These are phyloP conservation scores for Rhodotorula taiwanensis DNA, from an alignment of 768 basidiomycete genomes.

Conservation along the genomic window DNA sequence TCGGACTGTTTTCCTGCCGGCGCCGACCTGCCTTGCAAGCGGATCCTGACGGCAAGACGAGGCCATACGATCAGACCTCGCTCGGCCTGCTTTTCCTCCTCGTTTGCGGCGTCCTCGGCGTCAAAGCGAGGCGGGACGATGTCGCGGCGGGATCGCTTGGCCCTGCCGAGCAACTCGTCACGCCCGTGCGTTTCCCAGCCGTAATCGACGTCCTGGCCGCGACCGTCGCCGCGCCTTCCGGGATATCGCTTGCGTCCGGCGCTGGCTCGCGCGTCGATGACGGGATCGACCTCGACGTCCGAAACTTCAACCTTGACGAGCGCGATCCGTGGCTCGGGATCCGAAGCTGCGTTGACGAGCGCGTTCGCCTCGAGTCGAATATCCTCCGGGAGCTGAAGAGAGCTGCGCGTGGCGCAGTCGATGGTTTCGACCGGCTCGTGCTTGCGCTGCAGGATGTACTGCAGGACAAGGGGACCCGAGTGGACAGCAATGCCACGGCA, in stretches of 20 bases:
- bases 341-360: constrained; percentile 11
- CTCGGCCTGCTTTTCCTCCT: constrained; percentile 4
- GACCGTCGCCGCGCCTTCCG: neutral
- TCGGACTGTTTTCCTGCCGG: constrained; percentile 8
- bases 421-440: constrained; percentile 23
- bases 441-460: constrained; percentile 51
- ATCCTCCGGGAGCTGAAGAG: constrained; percentile 43
- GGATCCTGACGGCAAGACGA: constrained; percentile 9
- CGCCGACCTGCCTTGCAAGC: constrained; percentile 7
- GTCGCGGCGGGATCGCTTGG: constrained; percentile 11
- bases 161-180: constrained; percentile 10
- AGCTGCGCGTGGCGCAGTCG: constrained; percentile 36
- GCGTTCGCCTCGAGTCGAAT: constrained; percentile 43
- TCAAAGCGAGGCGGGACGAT: constrained; percentile 7
- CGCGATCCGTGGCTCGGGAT: neutral
- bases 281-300: constrained; percentile 32
- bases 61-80: constrained; percentile 20
- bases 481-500: constrained; percentile 62
- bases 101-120: neutral
- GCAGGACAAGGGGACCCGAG: constrained; percentile 54
- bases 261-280: constrained; percentile 33
- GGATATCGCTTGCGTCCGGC: constrained; percentile 1
- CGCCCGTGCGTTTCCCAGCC: constrained; percentile 38
- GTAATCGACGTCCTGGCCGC: neutral
- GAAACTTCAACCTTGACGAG: constrained; percentile 17